Conservation (phyloP, 257 asterid genomes). For the Gentiana straminea region DNA sequence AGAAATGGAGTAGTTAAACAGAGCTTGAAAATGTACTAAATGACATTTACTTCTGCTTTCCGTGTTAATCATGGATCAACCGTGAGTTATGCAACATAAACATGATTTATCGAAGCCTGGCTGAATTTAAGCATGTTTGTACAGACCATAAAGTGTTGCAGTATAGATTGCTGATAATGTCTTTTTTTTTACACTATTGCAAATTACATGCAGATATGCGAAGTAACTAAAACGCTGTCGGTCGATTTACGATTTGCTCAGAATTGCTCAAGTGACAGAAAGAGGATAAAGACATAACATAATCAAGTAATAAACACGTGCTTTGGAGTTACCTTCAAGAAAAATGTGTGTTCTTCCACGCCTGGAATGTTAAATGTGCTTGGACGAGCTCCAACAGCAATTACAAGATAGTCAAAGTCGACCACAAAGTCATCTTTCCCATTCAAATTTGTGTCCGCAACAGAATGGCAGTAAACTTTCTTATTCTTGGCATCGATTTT, state of each 20-base stretch:
- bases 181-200: too few species aligned
- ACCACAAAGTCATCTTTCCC: conserved; percentile 68
- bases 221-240: too few species aligned
- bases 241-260: too few species aligned
- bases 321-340: conserved; percentile 60
- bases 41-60: too few species aligned
- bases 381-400: conserved; percentile 78
- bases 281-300: neutral
- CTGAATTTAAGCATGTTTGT: too few species aligned
- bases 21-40: too few species aligned
- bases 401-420: conserved; percentile 90
- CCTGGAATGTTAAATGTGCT: conserved; percentile 97
- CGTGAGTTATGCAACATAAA: too few species aligned
- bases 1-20: neutral
- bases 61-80: too few species aligned
- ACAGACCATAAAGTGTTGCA: too few species aligned
- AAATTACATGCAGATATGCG: too few species aligned
- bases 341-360: conserved; percentile 78
- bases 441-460: conserved; percentile 27
- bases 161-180: too few species aligned
- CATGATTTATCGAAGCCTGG: too few species aligned
- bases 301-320: neutral
- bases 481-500: conserved; percentile 58
- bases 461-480: conserved; percentile 82
- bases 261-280: neutral